Base-by-base conservation (phyloP, 164 flowering plant genomes). In the Vitis cinerea region DNA sequence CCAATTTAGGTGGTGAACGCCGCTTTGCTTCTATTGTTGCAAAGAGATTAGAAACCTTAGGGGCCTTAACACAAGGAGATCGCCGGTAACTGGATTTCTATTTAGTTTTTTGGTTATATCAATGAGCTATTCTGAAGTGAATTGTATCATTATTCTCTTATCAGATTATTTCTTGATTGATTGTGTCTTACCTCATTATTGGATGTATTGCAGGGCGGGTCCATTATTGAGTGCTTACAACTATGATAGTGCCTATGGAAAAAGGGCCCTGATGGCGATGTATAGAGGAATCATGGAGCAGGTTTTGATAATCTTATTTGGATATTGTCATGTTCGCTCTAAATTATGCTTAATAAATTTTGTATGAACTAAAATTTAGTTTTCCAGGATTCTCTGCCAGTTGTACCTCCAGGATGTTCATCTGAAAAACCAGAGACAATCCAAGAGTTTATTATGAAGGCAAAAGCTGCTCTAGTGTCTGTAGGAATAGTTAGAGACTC, bases 21-120 rank as follows among this genome's bases (percentile, higher is more conserved):
- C 92, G 99, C 15, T 95, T 95, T 85, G 99, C 99, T 50, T 95
- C 99, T n/a, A 90, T 93, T 76, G 99, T 95, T 79, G 99, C 99
- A 30, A 95, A 95, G 85, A 87, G 99, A 78, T 83, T 95, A 67
- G 99, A 88, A 70, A 83, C 97, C 68, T 97, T 95, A 72, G 99
- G 99, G 68, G 99, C 99, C 61, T 73, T 95, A 61, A 95, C 99
- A 57, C 99, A 95, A 67, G 99, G 99, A 71, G 99, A 95, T 64
- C 92, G 99, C 52, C 84, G 99, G 99, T 86, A 60, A 56, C 55
- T 66, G 63, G 4, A 51, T 52, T 59, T 67, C 61, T 16, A 7
- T 48, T 14, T 72, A 5, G 16, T 58, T 48, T 56, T 54, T 23
- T 30, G 0, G 8, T 74, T 37, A 8, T 44, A 23, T 23, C 23